Base-by-base conservation (phyloP, 2,329 filamentous ascomycete species). In the Calonectria pseudoturangicola region DNA sequence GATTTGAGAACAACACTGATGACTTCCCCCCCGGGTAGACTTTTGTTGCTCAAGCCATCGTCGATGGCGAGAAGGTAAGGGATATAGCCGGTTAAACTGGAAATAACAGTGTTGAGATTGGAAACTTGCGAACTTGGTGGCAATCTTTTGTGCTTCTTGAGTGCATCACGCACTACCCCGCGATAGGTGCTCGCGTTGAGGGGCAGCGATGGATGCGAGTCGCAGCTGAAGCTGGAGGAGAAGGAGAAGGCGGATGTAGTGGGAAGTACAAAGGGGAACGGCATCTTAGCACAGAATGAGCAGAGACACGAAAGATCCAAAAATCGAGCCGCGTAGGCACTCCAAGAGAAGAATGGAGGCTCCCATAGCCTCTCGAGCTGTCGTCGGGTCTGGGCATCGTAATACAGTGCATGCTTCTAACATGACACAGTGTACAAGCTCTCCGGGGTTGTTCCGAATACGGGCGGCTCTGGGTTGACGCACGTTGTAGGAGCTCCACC, bases 101-200 rank as follows among this genome's bases (percentile, higher is more conserved):
- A 89, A 68, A 94, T 87, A 45, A 98, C 88, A 7, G 90, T 89
- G 28, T 91, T 88, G 7, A 99, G 89, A 81, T 95, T 92, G 27
- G 92, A 88, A 7, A 91, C 86, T 83, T 95, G 94, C 28, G 94
- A 92, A 12, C 90, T 82, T 10, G 93, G 88, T 4, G 94, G 89
- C n/a, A 98, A 90, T 66, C 95, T 92, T 84, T 98, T 98, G 88
- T 98, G 93, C 78, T 92, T 92, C 86, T 98, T 98, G 73, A 99
- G 89, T 3, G 92, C 90, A 83, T 96, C 92, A 79, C 95, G 92
- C 65, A 98, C 89, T 21, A 98, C 91, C 77, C 94, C 94, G 73
- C 97, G 94, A 81, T 95, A 92, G 10, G 94, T 96, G 76, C 95
- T 96, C 27, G 95, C 93, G 68, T 91, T 90, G 79, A 96, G 90